A percentile compares a stretch with the other conserved stretches of the same genome.
These are phyloP conservation scores for Wickerhamiella lipophila DNA, from an alignment of 805 yeast species.

Conservation along the genomic window DNA sequence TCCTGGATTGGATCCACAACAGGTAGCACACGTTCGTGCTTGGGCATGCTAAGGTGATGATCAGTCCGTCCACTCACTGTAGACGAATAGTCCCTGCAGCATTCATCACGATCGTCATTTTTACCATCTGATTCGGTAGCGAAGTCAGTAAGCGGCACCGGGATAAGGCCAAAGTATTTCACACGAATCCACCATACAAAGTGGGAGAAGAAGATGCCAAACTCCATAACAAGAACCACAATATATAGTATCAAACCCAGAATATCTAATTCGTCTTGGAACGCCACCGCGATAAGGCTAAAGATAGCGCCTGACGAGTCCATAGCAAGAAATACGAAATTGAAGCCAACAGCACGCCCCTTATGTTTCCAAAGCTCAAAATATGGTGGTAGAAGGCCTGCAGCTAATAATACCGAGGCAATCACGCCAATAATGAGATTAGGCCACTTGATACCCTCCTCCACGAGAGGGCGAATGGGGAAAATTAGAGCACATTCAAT, in stretches of 20 bases:
- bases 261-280: conserved; percentile 44
- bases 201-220: conserved; percentile 66
- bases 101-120: neutral
- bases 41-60: neutral
- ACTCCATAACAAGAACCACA: conserved; percentile 58
- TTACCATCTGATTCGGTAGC: neutral
- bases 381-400: conserved; percentile 82
- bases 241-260: conserved; percentile 68
- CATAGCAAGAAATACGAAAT: conserved; percentile 60
- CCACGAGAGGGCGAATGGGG: conserved; percentile 47
- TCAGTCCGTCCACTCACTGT: neutral
- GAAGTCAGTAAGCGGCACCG: neutral
- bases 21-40: neutral
- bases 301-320: conserved; percentile 77
- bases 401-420: conserved; percentile 61
- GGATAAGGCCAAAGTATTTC: conserved; percentile 14
- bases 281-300: conserved; percentile 51
- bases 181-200: conserved; percentile 46
- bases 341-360: conserved; percentile 82
- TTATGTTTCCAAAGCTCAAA: conserved; percentile 64
- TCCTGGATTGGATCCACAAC: neutral
- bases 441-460: conserved; percentile 56
- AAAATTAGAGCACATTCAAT: conserved; percentile 59
- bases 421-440: conserved; percentile 63
- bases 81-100: neutral